phyloP scores from a whole-genome alignment of 1,139 yeast species.

The Yamadazyma membranifaciens region DNA sequence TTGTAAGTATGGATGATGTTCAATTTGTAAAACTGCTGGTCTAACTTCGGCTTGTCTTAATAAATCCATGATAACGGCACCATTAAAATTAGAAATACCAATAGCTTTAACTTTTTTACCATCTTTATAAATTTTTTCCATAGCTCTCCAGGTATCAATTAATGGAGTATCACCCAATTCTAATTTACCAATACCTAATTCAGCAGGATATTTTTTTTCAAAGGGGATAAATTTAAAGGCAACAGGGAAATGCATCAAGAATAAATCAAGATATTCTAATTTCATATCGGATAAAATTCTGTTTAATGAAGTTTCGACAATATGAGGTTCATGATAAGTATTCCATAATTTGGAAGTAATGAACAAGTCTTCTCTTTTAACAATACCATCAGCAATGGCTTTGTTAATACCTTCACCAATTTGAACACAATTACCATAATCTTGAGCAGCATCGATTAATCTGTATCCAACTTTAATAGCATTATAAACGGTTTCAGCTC shows the following conservation, averaged over 20 bases:
- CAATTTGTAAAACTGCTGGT: constrained; percentile 85
- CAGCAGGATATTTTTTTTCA: constrained; percentile 75
- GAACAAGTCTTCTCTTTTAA: constrained; percentile 68
- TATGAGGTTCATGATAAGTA: constrained; percentile 64
- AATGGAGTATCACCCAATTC: constrained; percentile 69
- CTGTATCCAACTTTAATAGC: constrained; percentile 74
- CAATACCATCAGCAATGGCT: constrained; percentile 68
- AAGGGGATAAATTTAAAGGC: constrained; percentile 71
- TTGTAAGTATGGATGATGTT: constrained; percentile 88
- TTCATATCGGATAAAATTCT: constrained; percentile 63
- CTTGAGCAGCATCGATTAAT: constrained; percentile 74
- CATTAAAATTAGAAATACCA: constrained; percentile 83
- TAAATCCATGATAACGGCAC: constrained; percentile 67
- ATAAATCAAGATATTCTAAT: constrained; percentile 70
- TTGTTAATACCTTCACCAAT: constrained; percentile 66
- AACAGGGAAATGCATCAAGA: constrained; percentile 79
- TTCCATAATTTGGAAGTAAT: constrained; percentile 84
- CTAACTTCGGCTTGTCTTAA: constrained; percentile 67
- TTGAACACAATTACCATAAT: constrained; percentile 74
- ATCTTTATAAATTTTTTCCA: constrained; percentile 56
- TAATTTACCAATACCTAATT: constrained; percentile 64
- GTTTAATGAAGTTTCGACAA: constrained; percentile 57
- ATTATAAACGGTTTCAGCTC: constrained; percentile 60
- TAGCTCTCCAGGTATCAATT: constrained; percentile 75
- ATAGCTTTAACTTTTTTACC: constrained; percentile 56